Conservation (phyloP, 192 early-diverging fungal species). For the Dimargaris cristalligena region DNA sequence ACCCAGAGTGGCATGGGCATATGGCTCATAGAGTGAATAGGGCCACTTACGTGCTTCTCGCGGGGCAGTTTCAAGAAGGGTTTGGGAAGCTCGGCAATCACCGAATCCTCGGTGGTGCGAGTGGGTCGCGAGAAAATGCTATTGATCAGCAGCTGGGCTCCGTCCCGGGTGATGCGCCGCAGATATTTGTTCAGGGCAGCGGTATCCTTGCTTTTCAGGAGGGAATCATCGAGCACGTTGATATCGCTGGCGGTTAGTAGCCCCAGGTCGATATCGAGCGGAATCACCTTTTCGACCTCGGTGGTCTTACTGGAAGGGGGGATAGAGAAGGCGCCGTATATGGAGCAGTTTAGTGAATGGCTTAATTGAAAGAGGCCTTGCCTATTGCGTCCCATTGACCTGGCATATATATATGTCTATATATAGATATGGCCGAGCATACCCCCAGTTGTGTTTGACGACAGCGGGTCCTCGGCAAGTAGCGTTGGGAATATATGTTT, state of each 20-base stretch:
- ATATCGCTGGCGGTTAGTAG: conserved; percentile 65
- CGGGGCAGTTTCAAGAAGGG: conserved; percentile 54
- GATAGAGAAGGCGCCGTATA: too few relatives aligned
- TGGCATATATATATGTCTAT: too few relatives aligned
- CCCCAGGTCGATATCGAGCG: conserved; percentile 79
- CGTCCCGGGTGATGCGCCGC: conserved; percentile 53
- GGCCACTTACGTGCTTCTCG: conserved; percentile 54
- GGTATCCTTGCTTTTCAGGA: conserved; percentile 15
- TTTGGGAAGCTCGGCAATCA: conserved; percentile 62
- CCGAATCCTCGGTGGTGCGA: conserved; percentile 44
- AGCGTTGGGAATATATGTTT: too few relatives aligned
- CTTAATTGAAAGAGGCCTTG: too few relatives aligned
- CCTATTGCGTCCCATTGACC: too few relatives aligned
- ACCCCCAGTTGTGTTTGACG: too few relatives aligned
- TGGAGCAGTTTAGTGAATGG: too few relatives aligned
- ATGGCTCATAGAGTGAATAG: background rate
- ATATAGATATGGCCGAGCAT: too few relatives aligned
- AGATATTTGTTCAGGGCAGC: conserved; percentile 36
- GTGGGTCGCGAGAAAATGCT: conserved; percentile 69
- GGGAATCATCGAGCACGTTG: conserved; percentile 52
- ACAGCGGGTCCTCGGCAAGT: too few relatives aligned
- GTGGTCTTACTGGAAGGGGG: too few relatives aligned
- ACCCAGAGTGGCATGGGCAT: background rate
- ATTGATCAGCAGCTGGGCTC: conserved; percentile 74
- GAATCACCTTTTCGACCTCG: conserved; percentile 63